These are phyloP conservation scores for Chrysanthemum makinoi DNA, from an alignment of 129 eudicot genomes.

Conservation along the genomic window DNA sequence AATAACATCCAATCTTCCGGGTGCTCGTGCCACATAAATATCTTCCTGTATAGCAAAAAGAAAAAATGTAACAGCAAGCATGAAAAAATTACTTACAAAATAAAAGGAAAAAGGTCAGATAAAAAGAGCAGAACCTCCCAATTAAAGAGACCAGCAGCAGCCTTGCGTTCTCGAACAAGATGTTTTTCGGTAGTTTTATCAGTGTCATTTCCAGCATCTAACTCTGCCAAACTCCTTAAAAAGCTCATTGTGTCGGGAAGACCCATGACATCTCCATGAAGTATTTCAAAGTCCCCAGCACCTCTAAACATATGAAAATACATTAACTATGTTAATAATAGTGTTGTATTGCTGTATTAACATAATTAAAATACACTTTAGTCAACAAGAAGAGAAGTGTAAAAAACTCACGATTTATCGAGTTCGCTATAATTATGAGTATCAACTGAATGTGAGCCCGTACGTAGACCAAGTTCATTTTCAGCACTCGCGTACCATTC, in stretches of 20 bases:
- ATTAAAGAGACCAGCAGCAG: slow-evolving; percentile 88
- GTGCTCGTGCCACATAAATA: slow-evolving; percentile 93
- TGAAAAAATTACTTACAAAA: not conserved
- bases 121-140: slow-evolving; percentile 66
- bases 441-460: slow-evolving; percentile 73
- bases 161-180: slow-evolving; percentile 68
- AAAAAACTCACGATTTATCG: slow-evolving; percentile 53
- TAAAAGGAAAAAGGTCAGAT: not conserved
- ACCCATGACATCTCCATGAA: slow-evolving; percentile 90
- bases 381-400: not conserved
- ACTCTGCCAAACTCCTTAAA: slow-evolving; percentile 66
- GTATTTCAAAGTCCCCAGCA: slow-evolving; percentile 77
- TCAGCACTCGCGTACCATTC: slow-evolving; percentile 97
- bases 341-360: not conserved
- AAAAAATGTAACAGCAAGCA: slow-evolving; percentile 14
- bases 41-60: slow-evolving; percentile 57
- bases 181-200: slow-evolving; percentile 57
- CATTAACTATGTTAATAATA: not conserved
- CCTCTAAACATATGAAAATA: slow-evolving; percentile 29
- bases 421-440: slow-evolving; percentile 31
- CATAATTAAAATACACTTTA: not conserved
- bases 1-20: slow-evolving; percentile 96
- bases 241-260: slow-evolving; percentile 81
- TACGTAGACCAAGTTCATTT: slow-evolving; percentile 83
- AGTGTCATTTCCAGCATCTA: slow-evolving; percentile 48